Base-by-base conservation (phyloP, 768 basidiomycete genomes). In the Boletus pseudopeckii region DNA sequence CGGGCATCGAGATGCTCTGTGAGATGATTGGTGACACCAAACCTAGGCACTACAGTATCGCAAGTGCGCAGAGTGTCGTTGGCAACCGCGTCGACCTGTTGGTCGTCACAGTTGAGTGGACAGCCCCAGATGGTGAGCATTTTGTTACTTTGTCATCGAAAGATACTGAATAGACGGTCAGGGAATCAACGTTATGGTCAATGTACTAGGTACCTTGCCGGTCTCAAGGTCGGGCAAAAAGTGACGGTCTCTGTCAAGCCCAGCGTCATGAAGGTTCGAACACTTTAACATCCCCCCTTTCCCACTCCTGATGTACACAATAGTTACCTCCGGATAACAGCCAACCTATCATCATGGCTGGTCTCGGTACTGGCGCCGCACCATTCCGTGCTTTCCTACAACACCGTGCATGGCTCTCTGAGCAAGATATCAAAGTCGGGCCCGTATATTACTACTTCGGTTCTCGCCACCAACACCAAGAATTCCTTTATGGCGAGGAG, bases 311-410 rank as follows among this genome's bases (percentile, higher is more conserved):
- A 70, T 42, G 4, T 49, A 38, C 33, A 39, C 9, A 45, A 40
- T 59, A 93, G 90, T 77, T 98, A 6, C 97, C 97, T 49, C 88
- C 88, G 0, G 80, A 84, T 66, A 77, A 85, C 67, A 80, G 77
- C 43, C 94, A 96, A 66, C 97, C 97, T 37, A 79, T 99, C 72
- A 96, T 98, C 72, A 94, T 99, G 92, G 93, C 96, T 33, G 97
- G 97, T 59, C 85, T 99, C 30, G 97, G 97, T 45, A 99, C 97
- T 4, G 97, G 96, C 52, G 97, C 94, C 9, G 97, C 97, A 11
- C 97, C 97, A 22, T 99, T 99, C 89, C 92, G 97, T 53, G 97
- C 97, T 7, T 99, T 98, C 81, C 84, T 98, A 56, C 97, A 99
- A 70, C 86, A 99, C 72, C 86, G 96, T 53, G 93, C 92, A 7